Conservation (phyloP, 805 yeast genomes). For the Cyberlindnera maritima region DNA sequence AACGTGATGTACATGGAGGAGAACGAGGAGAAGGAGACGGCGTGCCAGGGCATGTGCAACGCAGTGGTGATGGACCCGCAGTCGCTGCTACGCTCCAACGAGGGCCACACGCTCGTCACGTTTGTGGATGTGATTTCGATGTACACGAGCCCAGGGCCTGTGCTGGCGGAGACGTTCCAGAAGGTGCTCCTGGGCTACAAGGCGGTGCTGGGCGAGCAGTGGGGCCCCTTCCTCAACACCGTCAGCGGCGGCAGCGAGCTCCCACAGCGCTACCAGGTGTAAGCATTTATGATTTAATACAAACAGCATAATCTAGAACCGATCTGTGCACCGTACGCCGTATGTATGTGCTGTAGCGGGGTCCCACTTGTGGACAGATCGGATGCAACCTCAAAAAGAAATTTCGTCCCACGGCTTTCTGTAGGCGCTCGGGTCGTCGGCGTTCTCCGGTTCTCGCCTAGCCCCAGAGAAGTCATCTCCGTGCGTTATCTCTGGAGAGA, state of each 20-base stretch:
- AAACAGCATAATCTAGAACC: no score
- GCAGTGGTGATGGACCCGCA: slow-evolving; percentile 65
- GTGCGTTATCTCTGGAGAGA: slow-evolving; percentile 7
- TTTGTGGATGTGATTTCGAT: slow-evolving; percentile 59
- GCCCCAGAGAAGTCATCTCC: slow-evolving; percentile 6
- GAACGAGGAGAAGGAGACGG: slow-evolving; percentile 84
- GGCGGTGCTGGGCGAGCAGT: slow-evolving; percentile 43
- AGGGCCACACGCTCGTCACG: slow-evolving; percentile 45
- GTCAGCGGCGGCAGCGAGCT: slow-evolving; percentile 23
- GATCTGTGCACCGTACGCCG: no score
- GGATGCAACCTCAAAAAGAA: no score
- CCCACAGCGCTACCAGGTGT: slow-evolving; percentile 16
- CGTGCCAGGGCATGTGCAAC: slow-evolving; percentile 80
- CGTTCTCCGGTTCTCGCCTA: slow-evolving; percentile 5
- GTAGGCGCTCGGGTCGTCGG: no score
- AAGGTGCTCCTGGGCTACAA: slow-evolving; percentile 45
- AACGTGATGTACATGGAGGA: slow-evolving; percentile 66
- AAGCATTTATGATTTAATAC: not conserved
- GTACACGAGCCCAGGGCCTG: slow-evolving; percentile 49
- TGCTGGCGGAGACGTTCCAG: slow-evolving; percentile 42
- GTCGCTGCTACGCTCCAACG: slow-evolving; percentile 38
- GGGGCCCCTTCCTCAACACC: slow-evolving; percentile 22
- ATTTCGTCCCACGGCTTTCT: not conserved
- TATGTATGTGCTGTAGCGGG: no score
- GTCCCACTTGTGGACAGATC: no score